Conservation (phyloP, 805 yeast species). For the Myxozyma lipomycoides region DNA sequence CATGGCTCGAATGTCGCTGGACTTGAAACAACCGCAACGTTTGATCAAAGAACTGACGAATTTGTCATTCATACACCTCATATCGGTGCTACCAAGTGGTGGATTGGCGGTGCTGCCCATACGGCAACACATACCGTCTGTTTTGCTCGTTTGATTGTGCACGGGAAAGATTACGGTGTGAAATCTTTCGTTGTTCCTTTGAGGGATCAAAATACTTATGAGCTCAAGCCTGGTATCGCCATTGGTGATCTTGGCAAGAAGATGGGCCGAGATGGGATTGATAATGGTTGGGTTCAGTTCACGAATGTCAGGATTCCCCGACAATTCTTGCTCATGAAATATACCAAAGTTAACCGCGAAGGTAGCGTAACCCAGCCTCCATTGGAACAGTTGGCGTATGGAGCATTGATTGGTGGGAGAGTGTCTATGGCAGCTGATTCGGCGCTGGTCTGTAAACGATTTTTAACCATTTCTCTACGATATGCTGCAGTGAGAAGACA, state of each 20-base stretch:
- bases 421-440: slow-evolving; percentile 87
- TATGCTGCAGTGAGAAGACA: slow-evolving; percentile 89
- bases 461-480: slow-evolving; percentile 77
- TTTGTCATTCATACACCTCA: slow-evolving; percentile 83
- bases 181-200: slow-evolving; percentile 89
- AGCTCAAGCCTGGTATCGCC: slow-evolving; percentile 71
- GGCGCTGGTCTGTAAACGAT: slow-evolving; percentile 72
- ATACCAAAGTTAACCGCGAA: slow-evolving; percentile 63
- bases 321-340: slow-evolving; percentile 75
- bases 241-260: slow-evolving; percentile 92
- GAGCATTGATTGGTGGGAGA: slow-evolving; percentile 83
- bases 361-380: slow-evolving; percentile 77
- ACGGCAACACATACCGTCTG: slow-evolving; percentile 84
- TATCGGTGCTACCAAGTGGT: slow-evolving; percentile 93
- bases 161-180: slow-evolving; percentile 86
- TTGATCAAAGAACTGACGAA: slow-evolving; percentile 58
- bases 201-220: slow-evolving; percentile 63
- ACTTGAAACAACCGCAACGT: slow-evolving; percentile 87
- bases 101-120: slow-evolving; percentile 98
- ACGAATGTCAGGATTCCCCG: slow-evolving; percentile 79
- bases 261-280: slow-evolving; percentile 95
- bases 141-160: slow-evolving; percentile 76
- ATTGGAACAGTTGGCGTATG: slow-evolving; percentile 81
- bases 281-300: slow-evolving; percentile 96
- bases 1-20: slow-evolving; percentile 95